Base-by-base conservation (phyloP, 2,329 filamentous ascomycete species). In the Colletotrichum navitas region DNA sequence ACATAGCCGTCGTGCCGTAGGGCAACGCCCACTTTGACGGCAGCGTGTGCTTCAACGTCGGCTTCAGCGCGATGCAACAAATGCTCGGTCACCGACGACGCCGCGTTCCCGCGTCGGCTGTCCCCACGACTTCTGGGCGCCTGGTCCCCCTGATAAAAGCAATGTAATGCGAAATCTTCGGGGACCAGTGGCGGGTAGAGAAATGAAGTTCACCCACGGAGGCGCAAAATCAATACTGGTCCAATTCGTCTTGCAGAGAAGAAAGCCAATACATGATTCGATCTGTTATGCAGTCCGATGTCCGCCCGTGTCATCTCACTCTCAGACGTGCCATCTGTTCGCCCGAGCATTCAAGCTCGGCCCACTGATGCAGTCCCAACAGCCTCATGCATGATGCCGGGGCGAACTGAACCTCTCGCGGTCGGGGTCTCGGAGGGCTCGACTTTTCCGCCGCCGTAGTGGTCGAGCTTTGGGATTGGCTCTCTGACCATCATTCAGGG, bases 51-150 rank as follows among this genome's bases (percentile, higher is more conserved):
- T 84, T 84, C 75, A 85, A 85, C 71, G 75, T 85, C 34, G 75
- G 74, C 5, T 78, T 84, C 11, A 88, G 87, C 77, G 85, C 85
- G 32, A 77, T 85, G 74, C 85, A 87, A 73, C 86, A 89, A 78
- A 87, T 84, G 82, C 75, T 85, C 36, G 75, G 74, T 56, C 73
- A 73, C 14, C 77, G 70, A 43, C 21, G 41, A 58, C 24, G 5
- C 52, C 10, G 29, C 18, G 5, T 18, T 24, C 16, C 49, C 12
- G 39, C 11, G 14, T 21, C n/a, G 10, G 14, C 1, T 32, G n/a
- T n/a, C n/a, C 11, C 14, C 24, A 8, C 47, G 21, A 12, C 12
- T 36, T 34, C 43, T 26, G 58, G n/a, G 49, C 26, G 16, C 32
- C 18, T 24, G 12, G 26, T 14, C 26, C n/a, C 36, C 5, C 11